These are phyloP conservation scores for Trichothecium sympodiale DNA, from an alignment of 2,329 filamentous ascomycete genomes.

Conservation along the genomic window DNA sequence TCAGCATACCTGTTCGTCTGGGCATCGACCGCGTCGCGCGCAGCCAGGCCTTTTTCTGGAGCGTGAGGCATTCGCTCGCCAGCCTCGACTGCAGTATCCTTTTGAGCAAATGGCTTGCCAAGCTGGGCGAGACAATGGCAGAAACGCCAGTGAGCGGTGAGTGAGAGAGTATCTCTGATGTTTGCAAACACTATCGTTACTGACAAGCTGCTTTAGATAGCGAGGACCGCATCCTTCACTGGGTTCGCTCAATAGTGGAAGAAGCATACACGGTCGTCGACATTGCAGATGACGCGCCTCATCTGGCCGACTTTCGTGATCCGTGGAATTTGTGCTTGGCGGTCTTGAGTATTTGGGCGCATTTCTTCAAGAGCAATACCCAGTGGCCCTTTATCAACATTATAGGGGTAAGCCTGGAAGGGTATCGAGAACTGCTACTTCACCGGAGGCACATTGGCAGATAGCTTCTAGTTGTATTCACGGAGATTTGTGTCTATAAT, in stretches of 20 bases:
- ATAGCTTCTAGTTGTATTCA: no score
- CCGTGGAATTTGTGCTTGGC: constrained; percentile 23
- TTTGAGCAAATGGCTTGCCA: constrained; percentile 36
- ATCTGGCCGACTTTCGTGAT: constrained; percentile 8
- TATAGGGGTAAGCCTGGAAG: constrained; percentile 27
- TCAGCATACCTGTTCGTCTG: constrained; percentile 43
- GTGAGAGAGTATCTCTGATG: no score
- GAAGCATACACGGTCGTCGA: constrained; percentile 28
- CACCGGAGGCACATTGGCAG: no score
- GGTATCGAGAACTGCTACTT: constrained; percentile 17
- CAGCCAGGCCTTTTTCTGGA: constrained; percentile 46
- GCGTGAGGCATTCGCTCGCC: constrained; percentile 42
- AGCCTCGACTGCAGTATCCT: constrained; percentile 43
- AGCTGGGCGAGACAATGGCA: constrained; percentile 11
- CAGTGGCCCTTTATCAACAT: constrained; percentile 37
- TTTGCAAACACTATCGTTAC: no score
- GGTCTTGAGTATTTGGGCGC: constrained; percentile 32
- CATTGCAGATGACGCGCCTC: constrained; percentile 23
- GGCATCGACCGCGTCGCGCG: constrained; percentile 42
- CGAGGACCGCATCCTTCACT: constrained; percentile 33
- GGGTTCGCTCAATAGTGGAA: constrained; percentile 33
- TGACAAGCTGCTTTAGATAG: constrained; percentile 20
- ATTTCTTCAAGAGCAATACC: constrained; percentile 35
- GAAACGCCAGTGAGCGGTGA: constrained; percentile 16
- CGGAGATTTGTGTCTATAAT: no score